These are phyloP conservation scores for Aurantiochytrium sp. DNA, from an alignment of 108 stramenopile genomes.

Conservation along the genomic window DNA sequence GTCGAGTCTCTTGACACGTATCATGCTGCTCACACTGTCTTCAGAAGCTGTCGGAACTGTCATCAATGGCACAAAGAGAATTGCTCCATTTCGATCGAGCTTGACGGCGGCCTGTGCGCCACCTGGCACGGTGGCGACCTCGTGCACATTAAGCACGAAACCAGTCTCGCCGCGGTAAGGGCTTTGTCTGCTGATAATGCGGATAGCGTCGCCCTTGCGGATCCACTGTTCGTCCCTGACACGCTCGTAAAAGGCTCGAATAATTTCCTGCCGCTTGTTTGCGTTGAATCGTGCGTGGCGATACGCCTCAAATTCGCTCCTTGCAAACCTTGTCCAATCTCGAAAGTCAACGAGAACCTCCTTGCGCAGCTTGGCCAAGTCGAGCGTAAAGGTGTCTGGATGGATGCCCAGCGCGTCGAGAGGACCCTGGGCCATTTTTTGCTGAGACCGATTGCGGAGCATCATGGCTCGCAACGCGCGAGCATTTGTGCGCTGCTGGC, in stretches of 20 bases:
- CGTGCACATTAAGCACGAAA: background rate
- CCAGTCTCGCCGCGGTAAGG: conserved; percentile 10
- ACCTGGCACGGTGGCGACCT: background rate
- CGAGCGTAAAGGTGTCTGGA: background rate
- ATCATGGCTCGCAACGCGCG: background rate
- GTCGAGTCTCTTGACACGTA: background rate
- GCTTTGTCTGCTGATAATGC: background rate
- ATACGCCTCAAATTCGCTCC: background rate
- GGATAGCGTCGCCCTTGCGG: background rate
- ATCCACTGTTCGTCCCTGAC: background rate
- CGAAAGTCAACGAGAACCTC: background rate
- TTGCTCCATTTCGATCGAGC: background rate
- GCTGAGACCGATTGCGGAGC: background rate
- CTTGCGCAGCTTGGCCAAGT: background rate
- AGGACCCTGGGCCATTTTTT: background rate
- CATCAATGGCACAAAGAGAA: background rate
- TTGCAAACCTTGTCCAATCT: background rate
- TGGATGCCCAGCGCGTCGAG: background rate
- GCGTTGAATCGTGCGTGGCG: background rate
- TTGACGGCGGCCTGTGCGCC: background rate
- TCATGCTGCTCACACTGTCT: background rate
- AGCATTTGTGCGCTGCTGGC: background rate
- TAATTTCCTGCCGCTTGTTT: background rate
- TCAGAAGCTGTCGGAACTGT: background rate
- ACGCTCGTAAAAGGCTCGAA: background rate